Evolutionary conservation across 805 yeast species (phyloP), one percentile per base, ranked within the genome.

Genomic region (Torulaspora microellipsoides): DNA sequence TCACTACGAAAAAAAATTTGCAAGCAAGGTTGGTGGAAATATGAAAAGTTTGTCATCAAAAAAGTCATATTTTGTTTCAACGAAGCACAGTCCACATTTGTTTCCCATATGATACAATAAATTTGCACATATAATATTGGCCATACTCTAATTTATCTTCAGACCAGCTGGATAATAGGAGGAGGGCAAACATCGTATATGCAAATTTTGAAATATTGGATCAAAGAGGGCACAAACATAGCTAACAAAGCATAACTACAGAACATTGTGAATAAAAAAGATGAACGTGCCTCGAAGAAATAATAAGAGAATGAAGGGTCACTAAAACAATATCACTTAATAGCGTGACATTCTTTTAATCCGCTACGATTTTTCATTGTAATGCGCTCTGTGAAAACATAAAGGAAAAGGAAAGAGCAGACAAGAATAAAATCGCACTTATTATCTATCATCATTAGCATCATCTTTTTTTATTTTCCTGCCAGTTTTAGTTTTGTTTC

Each of bases 21-120:
- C 46, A 43, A 38, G 36, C 38, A 38, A 38, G 40, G 46, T 43
- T 34, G 42, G 46, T 36, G 40, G 36, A 43, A 43, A 43, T 43
- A 43, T 43, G 46, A 43, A 34, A 33, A 43, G 38, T 34, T 43
- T 43, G 46, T 31, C 46, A 43, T 43, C 46, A 43, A 43, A 43
- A 38, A 32, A 28, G 37, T 35, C 46, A 43, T 43, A 43, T 43
- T 43, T 40, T 29, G 43, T 43, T 43, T 43, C 46, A 43, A 43
- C 46, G 34, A 27, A 43, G 46, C 46, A 43, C 43, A 40, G 43
- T 40, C 17, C 43, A 40, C 43, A 40, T 15, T 40, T 40, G 43
- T 34, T 40, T 35, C 43, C 43, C 43, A 40, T 29, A 27, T 36
- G 43, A 40, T 40, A 25, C 36, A 20, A 34, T 27, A 40, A 40